Evolutionary conservation across 1,284 basidiomycete species (phyloP).

Genomic region (Cutaneotrichosporon sp.): DNA sequence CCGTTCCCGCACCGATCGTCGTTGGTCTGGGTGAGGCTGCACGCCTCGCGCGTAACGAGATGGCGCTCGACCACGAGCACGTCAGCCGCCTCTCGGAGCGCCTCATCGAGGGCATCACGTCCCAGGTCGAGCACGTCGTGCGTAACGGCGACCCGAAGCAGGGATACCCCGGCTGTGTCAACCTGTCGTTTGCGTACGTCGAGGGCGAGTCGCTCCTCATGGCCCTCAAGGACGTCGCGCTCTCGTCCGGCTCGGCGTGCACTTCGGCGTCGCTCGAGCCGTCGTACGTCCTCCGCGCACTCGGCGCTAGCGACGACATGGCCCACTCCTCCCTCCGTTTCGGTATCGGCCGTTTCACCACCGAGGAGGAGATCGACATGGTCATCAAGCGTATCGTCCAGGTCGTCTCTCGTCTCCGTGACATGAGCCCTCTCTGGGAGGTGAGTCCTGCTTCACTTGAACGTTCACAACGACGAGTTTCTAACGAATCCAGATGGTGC

Average conservation of each 20-base stretch:
- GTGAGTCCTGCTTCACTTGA: constrained; percentile 43
- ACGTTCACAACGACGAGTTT: background rate
- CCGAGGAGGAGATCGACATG: constrained; percentile 93
- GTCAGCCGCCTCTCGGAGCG: constrained; percentile 73
- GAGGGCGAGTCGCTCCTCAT: constrained; percentile 96
- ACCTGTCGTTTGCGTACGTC: constrained; percentile 93
- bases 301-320: constrained; percentile 97
- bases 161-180: constrained; percentile 89
- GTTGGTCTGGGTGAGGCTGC: constrained; percentile 96
- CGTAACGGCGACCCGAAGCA: constrained; percentile 78
- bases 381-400: constrained; percentile 83
- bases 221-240: constrained; percentile 97
- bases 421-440: constrained; percentile 80
- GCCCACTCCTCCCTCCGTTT: constrained; percentile 97
- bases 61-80: constrained; percentile 81
- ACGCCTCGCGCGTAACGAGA: constrained; percentile 83
- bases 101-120: constrained; percentile 73
- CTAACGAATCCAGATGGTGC: background rate
- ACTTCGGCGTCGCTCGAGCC: constrained; percentile 98
- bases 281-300: constrained; percentile 92
- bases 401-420: constrained; percentile 69
- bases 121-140: constrained; percentile 80
- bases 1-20: constrained; percentile 79
- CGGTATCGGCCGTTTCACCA: constrained; percentile 97
- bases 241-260: constrained; percentile 97